Conservation (phyloP, 208 protist genomes). For the Acanthamoeba triangularis region DNA sequence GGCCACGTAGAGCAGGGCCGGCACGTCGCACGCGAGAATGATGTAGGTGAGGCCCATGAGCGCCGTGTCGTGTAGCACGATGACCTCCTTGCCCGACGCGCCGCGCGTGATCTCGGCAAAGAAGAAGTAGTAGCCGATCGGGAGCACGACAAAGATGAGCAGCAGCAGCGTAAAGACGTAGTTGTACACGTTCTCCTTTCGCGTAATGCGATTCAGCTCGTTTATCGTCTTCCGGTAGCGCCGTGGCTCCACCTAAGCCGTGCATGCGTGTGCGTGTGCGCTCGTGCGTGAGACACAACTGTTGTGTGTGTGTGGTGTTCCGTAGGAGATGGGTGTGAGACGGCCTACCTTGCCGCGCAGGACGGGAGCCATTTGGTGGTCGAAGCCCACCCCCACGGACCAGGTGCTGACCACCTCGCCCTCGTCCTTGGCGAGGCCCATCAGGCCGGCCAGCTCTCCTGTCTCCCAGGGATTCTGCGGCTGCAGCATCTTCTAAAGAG, state of each 20-base stretch:
- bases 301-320: not conserved
- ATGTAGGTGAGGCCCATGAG: conserved; percentile 58
- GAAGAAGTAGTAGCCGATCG: conserved; percentile 57
- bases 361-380: conserved; percentile 8
- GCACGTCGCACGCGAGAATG: conserved; percentile 30
- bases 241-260: not conserved
- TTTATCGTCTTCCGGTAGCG: conserved; percentile 11
- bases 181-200: conserved; percentile 62
- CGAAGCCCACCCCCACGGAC: not conserved
- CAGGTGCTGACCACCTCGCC: conserved; percentile 21
- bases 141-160: conserved; percentile 23
- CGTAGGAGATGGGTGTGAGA: not conserved
- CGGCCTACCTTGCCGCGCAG: not conserved
- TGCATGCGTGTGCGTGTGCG: not conserved
- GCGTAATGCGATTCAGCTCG: not conserved
- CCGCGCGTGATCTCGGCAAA: conserved; percentile 3
- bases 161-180: conserved; percentile 17
- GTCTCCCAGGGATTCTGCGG: conserved; percentile 57
- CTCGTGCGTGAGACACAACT: not conserved
- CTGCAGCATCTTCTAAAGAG: not conserved
- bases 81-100: not conserved
- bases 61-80: conserved; percentile 15
- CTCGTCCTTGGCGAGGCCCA: not conserved
- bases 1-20: conserved; percentile 37
- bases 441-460: conserved; percentile 4